phyloP scores from a whole-genome alignment of 805 yeast genomes.

The Blastobotrys peoriensis region DNA sequence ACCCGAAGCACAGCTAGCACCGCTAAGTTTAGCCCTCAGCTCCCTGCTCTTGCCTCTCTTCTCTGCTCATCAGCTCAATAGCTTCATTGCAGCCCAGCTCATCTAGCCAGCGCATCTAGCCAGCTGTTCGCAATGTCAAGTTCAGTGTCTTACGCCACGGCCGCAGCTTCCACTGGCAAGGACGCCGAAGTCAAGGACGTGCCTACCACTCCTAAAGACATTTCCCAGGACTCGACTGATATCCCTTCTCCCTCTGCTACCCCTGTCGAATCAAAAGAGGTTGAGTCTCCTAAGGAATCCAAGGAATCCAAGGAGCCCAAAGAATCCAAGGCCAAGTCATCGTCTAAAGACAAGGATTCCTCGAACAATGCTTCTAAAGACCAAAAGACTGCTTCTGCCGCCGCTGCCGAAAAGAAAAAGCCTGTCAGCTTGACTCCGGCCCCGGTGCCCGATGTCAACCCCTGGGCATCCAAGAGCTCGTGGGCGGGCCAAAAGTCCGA shows the following conservation, averaged over 20 bases:
- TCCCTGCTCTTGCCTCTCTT: too few relatives aligned
- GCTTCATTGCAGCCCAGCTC: background rate
- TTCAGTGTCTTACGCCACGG: conserved; percentile 20
- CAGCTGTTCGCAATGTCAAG: conserved; percentile 16
- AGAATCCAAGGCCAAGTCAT: background rate
- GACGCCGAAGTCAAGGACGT: conserved; percentile 15
- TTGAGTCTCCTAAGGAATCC: background rate
- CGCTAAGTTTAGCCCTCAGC: too few relatives aligned
- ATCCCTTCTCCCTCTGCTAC: background rate
- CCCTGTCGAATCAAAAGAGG: background rate
- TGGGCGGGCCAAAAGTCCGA: background rate
- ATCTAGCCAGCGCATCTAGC: background rate
- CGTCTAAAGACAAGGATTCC: background rate
- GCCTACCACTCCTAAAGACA: conserved; percentile 10
- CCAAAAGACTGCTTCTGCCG: background rate
- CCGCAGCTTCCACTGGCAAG: conserved; percentile 14
- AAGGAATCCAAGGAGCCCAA: background rate
- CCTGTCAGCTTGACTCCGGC: conserved; percentile 49
- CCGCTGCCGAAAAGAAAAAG: conserved; percentile 18
- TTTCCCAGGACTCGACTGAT: background rate
- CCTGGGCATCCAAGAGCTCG: conserved; percentile 42
- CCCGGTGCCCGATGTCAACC: conserved; percentile 55
- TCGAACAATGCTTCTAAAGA: conserved; percentile 4
- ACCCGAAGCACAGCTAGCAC: too few relatives aligned
- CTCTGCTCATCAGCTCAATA: background rate